Conservation (phyloP, 768 basidiomycete species). For the Leucosporidium scottii region DNA sequence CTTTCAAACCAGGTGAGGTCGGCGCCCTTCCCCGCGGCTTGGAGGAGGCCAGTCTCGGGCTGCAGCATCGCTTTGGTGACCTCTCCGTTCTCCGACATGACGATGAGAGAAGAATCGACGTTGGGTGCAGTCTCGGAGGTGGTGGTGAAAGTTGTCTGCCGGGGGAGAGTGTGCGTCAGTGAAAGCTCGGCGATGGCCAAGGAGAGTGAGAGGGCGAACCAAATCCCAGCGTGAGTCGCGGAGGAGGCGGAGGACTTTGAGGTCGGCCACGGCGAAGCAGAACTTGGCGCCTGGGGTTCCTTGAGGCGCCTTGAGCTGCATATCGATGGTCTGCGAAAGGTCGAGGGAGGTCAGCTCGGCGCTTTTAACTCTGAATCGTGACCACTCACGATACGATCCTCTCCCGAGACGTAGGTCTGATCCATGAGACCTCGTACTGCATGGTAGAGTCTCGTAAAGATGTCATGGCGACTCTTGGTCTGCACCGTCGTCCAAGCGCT, state of each 20-base stretch:
- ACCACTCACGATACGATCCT: constrained; percentile 5
- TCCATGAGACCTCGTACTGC: background rate
- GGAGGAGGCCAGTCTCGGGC: constrained; percentile 9
- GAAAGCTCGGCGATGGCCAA: background rate
- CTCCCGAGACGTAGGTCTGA: constrained; percentile 3
- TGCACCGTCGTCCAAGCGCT: constrained; percentile 5
- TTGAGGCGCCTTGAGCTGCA: constrained; percentile 13
- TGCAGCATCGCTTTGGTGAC: constrained; percentile 17
- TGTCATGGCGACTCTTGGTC: background rate
- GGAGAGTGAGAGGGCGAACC: background rate
- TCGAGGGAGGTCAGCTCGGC: background rate
- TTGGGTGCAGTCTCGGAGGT: constrained; percentile 1
- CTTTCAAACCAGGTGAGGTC: constrained; percentile 19
- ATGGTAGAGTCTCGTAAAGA: constrained; percentile 4
- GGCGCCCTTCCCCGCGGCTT: too few relatives aligned
- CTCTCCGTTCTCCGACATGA: constrained; percentile 26
- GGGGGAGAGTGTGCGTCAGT: background rate
- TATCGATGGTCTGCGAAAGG: constrained; percentile 10
- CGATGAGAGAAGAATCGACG: constrained; percentile 14
- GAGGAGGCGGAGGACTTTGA: background rate
- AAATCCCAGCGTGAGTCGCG: constrained; percentile 25
- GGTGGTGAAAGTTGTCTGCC: constrained; percentile 23
- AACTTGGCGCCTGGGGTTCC: constrained; percentile 23
- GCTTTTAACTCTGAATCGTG: background rate
- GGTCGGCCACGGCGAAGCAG: constrained; percentile 15